Conservation (phyloP, 192 early-diverging fungal genomes). For the Rhizophagus sp. region DNA sequence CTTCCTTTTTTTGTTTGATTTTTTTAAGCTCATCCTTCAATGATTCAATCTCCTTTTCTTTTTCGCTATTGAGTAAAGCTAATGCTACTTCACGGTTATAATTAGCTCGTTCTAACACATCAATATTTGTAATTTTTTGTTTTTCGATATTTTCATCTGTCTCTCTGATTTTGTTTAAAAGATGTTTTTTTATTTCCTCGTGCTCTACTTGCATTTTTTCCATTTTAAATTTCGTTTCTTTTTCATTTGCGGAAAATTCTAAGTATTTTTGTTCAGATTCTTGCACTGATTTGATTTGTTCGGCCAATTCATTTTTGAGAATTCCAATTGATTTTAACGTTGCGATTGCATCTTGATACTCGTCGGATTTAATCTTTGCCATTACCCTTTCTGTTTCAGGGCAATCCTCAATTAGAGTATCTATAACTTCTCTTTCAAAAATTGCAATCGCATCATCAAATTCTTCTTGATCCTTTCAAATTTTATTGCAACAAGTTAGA, state of each 20-base stretch:
- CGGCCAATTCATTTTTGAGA: background rate
- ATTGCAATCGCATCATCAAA: constrained; percentile 11
- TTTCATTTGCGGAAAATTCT: background rate
- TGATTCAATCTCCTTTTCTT: background rate
- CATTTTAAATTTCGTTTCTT: background rate
- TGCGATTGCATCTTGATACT: constrained; percentile 12
- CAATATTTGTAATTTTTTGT: background rate
- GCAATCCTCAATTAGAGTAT: background rate
- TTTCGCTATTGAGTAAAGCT: background rate
- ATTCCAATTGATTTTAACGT: background rate
- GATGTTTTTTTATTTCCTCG: background rate
- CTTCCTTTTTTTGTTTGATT: background rate
- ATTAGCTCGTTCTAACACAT: background rate
- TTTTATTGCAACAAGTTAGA: background rate
- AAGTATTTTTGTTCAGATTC: background rate
- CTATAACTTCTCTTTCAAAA: constrained; percentile 5
- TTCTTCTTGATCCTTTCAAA: constrained; percentile 3
- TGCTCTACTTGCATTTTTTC: background rate
- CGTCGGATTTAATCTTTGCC: background rate
- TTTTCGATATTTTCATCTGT: background rate
- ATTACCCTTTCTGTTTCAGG: constrained; percentile 12
- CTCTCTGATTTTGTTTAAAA: background rate
- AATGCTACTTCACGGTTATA: background rate
- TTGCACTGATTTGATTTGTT: constrained; percentile 3
- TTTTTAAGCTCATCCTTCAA: background rate